These are phyloP conservation scores for Blastosporella zonata DNA, from an alignment of 1,284 basidiomycete genomes.

Conservation along the genomic window DNA sequence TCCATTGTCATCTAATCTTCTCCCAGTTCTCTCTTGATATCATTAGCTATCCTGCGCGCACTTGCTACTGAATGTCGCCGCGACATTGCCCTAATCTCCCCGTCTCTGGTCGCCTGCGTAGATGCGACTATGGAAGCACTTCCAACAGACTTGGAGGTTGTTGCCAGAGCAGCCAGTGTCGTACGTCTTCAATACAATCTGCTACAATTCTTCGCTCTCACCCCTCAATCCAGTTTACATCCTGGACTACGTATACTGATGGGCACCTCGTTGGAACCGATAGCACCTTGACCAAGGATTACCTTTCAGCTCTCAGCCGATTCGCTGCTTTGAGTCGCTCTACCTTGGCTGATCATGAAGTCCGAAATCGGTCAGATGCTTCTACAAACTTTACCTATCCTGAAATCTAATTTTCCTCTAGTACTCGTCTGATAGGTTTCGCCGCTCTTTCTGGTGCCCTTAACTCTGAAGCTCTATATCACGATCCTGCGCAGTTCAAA, in stretches of 20 bases:
- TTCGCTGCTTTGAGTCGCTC: slow-evolving; percentile 65
- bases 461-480: slow-evolving; percentile 83
- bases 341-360: slow-evolving; percentile 54
- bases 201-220: not conserved
- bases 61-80: slow-evolving; percentile 88
- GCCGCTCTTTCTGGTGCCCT: slow-evolving; percentile 80
- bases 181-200: slow-evolving; percentile 43
- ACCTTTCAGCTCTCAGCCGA: slow-evolving; percentile 64
- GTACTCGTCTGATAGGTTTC: slow-evolving; percentile 83
- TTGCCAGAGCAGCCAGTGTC: slow-evolving; percentile 78
- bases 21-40: slow-evolving; percentile 78
- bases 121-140: slow-evolving; percentile 63
- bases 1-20: not conserved
- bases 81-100: slow-evolving; percentile 82
- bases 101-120: slow-evolving; percentile 75
- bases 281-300: slow-evolving; percentile 64
- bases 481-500: slow-evolving; percentile 73
- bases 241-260: slow-evolving; percentile 91
- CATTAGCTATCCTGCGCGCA: slow-evolving; percentile 81
- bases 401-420: slow-evolving; percentile 28
- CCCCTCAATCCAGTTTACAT: slow-evolving; percentile 62
- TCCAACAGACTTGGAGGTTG: slow-evolving; percentile 79
- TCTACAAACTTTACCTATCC: not conserved
- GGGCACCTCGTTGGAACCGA: slow-evolving; percentile 81
- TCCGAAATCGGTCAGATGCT: slow-evolving; percentile 59